Evolutionary conservation across 306 rosid species (phyloP), one percentile per base, ranked within the genome.

Genomic region (Cajanus cajan): DNA sequence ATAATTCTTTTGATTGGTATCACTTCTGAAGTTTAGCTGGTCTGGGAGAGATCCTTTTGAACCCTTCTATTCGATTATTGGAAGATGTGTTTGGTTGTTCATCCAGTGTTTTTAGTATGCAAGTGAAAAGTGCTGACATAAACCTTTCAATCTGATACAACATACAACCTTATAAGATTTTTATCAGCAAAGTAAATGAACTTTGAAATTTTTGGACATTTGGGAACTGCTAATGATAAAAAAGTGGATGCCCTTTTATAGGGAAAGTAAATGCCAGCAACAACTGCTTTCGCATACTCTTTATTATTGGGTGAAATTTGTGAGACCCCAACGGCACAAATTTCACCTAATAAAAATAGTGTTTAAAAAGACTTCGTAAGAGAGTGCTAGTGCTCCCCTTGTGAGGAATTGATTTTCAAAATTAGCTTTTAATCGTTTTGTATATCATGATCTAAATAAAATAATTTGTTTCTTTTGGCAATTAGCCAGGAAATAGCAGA

Each of bases 401-500:
- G 3, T 33, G n/a, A 36, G 70, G 48, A 62, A 16, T 57, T 48
- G 44, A 40, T 65, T 77, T 82, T 74, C 40, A 24, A 57, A 55
- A 47, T 34, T 57, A 48, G 33, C 76, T 76, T 63, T 63, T 37
- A 48, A 39, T 41, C 21, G 21, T 22, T 4, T 69, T 28, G 44
- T n/a, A 6, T 68, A 24, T 39, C 33, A 71, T 64, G 54, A 48
- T 82, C 65, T 76, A 59, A 34, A 4, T 34, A 4, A 77, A 54
- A 50, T 66, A 13, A 33, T 73, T 62, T 81, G 59, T 68, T 69
- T 28, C 31, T 24, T 78, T 39, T 44, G 78, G 84, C 74, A 43
- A 77, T 13, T 85, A 95, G 98, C 84, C 97, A 90, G 87, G 98
- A 95, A 89, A 89, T 95, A 84, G 74, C 94, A 68, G 98, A 95